Evolutionary conservation across 371 early-diverging fungal species (phyloP).

Genomic region (Lichtheimia hyalospora): DNA sequence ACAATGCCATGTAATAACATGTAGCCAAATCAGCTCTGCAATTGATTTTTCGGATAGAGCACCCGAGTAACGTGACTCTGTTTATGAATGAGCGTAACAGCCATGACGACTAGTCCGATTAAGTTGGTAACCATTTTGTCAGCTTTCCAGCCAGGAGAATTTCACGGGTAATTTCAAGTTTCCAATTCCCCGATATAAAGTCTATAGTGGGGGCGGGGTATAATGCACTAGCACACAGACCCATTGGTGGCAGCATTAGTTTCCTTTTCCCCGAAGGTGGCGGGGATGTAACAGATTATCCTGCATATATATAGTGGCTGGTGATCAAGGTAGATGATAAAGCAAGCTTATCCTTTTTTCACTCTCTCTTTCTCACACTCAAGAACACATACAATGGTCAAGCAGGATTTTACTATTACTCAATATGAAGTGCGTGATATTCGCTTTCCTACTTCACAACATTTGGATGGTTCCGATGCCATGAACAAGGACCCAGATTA

Average conservation of each 20-base stretch:
- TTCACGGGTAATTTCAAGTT: constrained; percentile 4
- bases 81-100: no score
- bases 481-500: constrained; percentile 59
- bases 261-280: constrained; percentile 13
- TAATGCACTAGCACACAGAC: no score
- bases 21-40: no score
- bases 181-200: not conserved
- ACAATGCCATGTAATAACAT: no score
- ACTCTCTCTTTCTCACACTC: constrained; percentile 3
- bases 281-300: no score
- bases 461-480: constrained; percentile 52
- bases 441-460: constrained; percentile 50
- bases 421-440: constrained; percentile 48
- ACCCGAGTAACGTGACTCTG: no score
- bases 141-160: not conserved
- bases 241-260: not conserved
- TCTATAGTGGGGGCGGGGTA: no score
- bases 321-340: no score
- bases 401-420: constrained; percentile 30
- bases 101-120: no score
- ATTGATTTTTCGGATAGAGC: no score
- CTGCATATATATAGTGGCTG: no score
- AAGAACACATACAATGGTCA: constrained; percentile 4
- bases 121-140: not conserved
- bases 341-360: not conserved